These are phyloP conservation scores for Ceratopteris richardii DNA, from an alignment of 75 land plant genomes.

Conservation along the genomic window DNA sequence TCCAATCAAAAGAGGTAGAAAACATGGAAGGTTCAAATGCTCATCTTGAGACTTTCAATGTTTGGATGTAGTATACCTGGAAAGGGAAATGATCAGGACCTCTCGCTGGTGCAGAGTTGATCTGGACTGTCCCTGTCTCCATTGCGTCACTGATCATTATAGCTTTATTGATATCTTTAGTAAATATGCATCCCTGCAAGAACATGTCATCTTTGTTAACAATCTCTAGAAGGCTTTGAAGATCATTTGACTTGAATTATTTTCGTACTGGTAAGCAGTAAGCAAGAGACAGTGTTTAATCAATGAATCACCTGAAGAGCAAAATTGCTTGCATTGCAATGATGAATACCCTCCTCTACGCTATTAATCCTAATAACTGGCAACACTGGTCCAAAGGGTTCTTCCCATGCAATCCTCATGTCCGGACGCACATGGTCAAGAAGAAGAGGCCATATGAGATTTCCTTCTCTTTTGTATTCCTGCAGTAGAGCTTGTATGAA, in stretches of 20 bases:
- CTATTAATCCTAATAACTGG: conserved; percentile 75
- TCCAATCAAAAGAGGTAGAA: too few species aligned
- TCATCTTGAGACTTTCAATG: too few species aligned
- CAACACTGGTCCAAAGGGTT: conserved; percentile 87
- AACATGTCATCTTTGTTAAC: not conserved
- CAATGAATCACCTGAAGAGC: conserved; percentile 67
- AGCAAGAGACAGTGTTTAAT: too few species aligned
- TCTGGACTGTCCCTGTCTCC: conserved; percentile 93
- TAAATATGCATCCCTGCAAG: conserved; percentile 81
- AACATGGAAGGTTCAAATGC: too few species aligned
- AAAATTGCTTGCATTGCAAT: conserved; percentile 96
- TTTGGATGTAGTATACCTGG: too few species aligned
- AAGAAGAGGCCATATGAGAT: conserved; percentile 85
- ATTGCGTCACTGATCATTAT: conserved; percentile 90
- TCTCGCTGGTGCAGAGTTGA: conserved; percentile 89
- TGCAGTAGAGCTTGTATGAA: conserved; percentile 8
- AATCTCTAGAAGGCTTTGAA: not conserved
- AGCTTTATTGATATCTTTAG: conserved; percentile 85
- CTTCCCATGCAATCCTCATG: conserved; percentile 95
- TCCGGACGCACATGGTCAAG: conserved; percentile 82
- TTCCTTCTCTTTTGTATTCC: conserved; percentile 83
- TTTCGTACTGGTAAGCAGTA: too few species aligned
- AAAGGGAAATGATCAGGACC: conserved; percentile 96
- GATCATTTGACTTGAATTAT: not conserved
- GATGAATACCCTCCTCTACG: conserved; percentile 87